Conservation (phyloP, 208 protist species). For the Wallacemonas sp. region DNA sequence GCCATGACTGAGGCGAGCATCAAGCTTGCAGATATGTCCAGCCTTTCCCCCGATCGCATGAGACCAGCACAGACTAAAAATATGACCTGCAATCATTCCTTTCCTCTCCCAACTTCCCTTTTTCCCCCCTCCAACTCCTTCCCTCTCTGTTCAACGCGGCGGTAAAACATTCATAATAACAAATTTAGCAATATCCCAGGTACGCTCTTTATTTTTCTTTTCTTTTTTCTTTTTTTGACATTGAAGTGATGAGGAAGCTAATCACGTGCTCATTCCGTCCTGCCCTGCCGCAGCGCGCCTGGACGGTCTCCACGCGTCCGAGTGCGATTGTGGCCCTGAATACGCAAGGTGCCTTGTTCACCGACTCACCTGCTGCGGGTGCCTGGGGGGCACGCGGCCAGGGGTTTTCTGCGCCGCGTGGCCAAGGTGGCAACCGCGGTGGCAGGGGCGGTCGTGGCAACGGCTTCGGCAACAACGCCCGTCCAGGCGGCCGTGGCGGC, state of each 20-base stretch:
- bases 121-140: no score
- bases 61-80: no score
- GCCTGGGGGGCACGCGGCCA: constrained; percentile 1
- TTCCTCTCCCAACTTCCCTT: no score
- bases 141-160: no score
- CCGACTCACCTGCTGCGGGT: neutral
- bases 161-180: no score
- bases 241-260: constrained; percentile 8
- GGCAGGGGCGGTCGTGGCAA: constrained; percentile 13
- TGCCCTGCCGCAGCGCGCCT: neutral
- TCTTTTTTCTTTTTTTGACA: constrained; percentile 22
- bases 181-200: no score
- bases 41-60: no score
- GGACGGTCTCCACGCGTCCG: neutral
- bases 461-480: neutral
- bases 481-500: constrained; percentile 17
- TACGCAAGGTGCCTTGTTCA: constrained; percentile 1
- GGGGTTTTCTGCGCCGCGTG: neutral
- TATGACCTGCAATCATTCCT: no score
- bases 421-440: constrained; percentile 1
- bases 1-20: no score
- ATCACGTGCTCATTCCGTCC: neutral
- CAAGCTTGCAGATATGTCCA: no score
- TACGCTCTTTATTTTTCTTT: constrained; percentile 14
- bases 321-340: neutral